Base-by-base conservation (phyloP, 2,329 filamentous ascomycete genomes). In the Colletotrichum lini region DNA sequence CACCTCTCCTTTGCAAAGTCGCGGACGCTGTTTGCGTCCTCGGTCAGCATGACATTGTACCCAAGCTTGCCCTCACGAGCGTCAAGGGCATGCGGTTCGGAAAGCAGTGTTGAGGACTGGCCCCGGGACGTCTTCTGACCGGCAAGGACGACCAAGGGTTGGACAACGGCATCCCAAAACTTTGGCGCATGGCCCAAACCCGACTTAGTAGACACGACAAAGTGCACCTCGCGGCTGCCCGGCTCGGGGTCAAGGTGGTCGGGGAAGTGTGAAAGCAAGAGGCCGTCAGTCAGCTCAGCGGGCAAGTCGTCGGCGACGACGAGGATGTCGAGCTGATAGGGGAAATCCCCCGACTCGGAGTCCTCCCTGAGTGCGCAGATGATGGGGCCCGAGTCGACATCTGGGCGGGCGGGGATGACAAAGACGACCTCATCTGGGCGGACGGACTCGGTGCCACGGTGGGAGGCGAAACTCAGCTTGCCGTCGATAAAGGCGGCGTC, bases 191-290 rank as follows among this genome's bases (percentile, higher is more conserved):
- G 83, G 1, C 89, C 87, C 1, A 87, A 87, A 16, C 93, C 93
- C 0, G 93, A 93, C 23, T 84, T 83, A 0, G 87, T 90, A 1
- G 93, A 95, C 21, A 95, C 85, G 26, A 95, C 79, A 21, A 94
- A 84, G 75, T 93, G 87, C n/a, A 91, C 78, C 15, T 80, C 59
- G 16, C 72, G 53, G 23, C 47, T 18, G 30, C 45, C 38, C 26
- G 56, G 13, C 35, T 50, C 53, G 16, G 52, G 68, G 60, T 52
- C 54, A 26, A 84, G 78, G 70, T 87, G 80, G 2, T 74, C 58
- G 0, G 88, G 87, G 8, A 84, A 69, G 4, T 74, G 74, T 4
- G 70, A 62, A 16, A 87, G 73, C 30, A 84, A 73, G 67, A 84
- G 81, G 7, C 75, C 75, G 18, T 80, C 75, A 6, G 84, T 76